A percentile compares a stretch with the other conserved stretches of the same genome.
Conservation (phyloP, 148 eudicot genomes). For the Limonium bicolor region DNA sequence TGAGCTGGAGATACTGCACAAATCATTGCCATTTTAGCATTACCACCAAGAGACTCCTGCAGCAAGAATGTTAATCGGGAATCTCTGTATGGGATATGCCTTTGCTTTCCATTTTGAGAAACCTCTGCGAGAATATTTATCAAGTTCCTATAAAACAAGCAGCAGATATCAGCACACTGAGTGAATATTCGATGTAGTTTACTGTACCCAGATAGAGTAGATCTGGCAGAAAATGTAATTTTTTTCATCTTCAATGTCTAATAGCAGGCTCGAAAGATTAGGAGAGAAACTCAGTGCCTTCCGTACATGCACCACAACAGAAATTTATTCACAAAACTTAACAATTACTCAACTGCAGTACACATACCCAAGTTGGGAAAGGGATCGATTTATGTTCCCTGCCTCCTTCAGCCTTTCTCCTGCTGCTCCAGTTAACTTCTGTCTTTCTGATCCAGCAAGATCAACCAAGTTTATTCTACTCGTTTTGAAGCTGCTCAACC, state of each 20-base stretch:
- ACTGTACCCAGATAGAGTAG: too few species aligned
- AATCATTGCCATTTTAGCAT: constrained; percentile 95
- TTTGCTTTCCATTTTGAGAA: constrained; percentile 92
- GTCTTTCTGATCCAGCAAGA: constrained; percentile 99
- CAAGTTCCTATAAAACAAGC: constrained; percentile 68
- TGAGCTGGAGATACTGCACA: constrained; percentile 88
- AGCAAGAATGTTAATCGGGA: constrained; percentile 87
- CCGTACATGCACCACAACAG: too few species aligned
- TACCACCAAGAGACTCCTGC: constrained; percentile 98
- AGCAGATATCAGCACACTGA: too few species aligned
- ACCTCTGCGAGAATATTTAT: constrained; percentile 93
- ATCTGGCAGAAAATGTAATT: too few species aligned
- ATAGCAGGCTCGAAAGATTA: too few species aligned
- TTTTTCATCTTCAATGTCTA: too few species aligned
- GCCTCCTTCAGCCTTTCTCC: constrained; percentile 99
- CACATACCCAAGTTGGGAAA: constrained; percentile 96
- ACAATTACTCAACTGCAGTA: too few species aligned
- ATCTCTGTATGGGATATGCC: constrained; percentile 96
- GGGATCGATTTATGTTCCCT: constrained; percentile 86
- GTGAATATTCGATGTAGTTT: too few species aligned
- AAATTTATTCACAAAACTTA: too few species aligned
- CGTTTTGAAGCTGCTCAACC: constrained; percentile 62
- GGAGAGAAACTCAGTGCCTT: too few species aligned
- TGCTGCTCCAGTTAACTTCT: constrained; percentile 93
- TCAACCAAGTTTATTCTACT: constrained; percentile 94